Base-by-base conservation (phyloP, 495 filamentous ascomycete genomes). In the Penicillium chermesinum region DNA sequence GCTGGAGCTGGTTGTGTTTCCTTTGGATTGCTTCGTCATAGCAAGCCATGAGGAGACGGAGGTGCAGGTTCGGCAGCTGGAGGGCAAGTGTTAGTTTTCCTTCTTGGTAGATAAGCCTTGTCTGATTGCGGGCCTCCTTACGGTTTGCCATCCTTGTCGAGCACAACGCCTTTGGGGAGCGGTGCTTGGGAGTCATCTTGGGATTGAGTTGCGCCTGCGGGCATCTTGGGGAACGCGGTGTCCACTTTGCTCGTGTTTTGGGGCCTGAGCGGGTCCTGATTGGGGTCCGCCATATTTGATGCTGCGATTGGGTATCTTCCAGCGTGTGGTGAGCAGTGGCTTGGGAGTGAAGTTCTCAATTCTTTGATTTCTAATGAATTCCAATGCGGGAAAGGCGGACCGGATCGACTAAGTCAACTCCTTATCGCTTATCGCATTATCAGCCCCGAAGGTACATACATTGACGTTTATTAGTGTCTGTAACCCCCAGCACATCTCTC, bases 111-210 rank as follows among this genome's bases (percentile, higher is more conserved):
- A 14, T 7, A 32, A 16, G 27, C 37, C 35, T 22, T 6, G 25
- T 48, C 39, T 47, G n/a, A n/a, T 10, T 9, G 2, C 38, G 35
- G 30, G 7, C 41, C 12, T 27, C 10, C 88, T 68, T 75, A 97
- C 93, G 91, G 93, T 70, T 96, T 97, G 38, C 93, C 93, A 74
- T 98, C 88, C 55, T 91, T 88, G 37, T 85, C 93, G 33, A 96
- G 71, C 2, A 95, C 79, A 6, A 95, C 75, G 52, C 91, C 91
- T 64, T 89, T 94, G 12, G 88, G 85, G 20, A 82, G 50, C 34
- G 60, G 63, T 30, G 65, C 67, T 51, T 69, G 71, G 22, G 69
- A 43, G 45, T 57, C 40, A 25, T 66, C 51, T 55, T 57, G 53
- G 7, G 57, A 30, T 25, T 58, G 52, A 20, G 55, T 48, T 21